Conservation (phyloP, 139 green algal species). For the Chlamydomonas incerta region DNA sequence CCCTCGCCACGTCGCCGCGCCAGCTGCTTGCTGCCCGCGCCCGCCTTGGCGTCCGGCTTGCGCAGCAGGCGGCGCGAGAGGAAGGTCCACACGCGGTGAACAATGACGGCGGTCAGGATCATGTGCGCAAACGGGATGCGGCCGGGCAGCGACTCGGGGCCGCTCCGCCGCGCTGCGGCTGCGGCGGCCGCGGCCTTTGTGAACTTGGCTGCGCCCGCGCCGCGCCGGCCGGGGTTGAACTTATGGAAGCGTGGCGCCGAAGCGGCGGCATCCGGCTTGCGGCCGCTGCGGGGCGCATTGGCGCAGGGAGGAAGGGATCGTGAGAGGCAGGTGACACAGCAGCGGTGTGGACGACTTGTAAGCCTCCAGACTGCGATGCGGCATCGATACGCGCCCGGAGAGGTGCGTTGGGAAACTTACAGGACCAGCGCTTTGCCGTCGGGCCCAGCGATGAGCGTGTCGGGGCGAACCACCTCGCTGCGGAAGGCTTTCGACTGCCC, state of each 20-base stretch:
- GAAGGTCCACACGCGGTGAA: conserved; percentile 14
- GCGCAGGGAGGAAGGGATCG: no score
- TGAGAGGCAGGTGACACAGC: neutral
- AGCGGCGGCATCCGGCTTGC: neutral
- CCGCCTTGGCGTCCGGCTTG: no score
- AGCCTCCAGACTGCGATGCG: no score
- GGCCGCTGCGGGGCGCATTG: neutral
- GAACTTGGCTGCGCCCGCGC: neutral
- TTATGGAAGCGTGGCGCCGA: conserved; percentile 22
- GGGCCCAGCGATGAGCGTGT: conserved; percentile 18
- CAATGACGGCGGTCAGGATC: neutral
- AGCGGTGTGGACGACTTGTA: no score
- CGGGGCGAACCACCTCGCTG: neutral
- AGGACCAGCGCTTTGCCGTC: conserved; percentile 19
- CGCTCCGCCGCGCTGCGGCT: neutral
- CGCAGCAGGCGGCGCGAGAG: neutral
- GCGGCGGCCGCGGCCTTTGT: neutral
- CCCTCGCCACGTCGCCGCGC: neutral
- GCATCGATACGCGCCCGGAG: no score
- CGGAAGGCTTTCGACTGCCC: conserved; percentile 4
- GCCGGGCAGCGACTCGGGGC: neutral
- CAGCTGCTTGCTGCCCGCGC: neutral
- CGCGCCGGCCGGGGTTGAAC: conserved; percentile 11
- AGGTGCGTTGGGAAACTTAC: neutral
- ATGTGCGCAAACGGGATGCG: conserved; percentile 16